A percentile compares a stretch with the other conserved stretches of the same genome.
phyloP scores from a whole-genome alignment of 1,284 basidiomycete genomes.

The Pseudozyma thailandica region DNA sequence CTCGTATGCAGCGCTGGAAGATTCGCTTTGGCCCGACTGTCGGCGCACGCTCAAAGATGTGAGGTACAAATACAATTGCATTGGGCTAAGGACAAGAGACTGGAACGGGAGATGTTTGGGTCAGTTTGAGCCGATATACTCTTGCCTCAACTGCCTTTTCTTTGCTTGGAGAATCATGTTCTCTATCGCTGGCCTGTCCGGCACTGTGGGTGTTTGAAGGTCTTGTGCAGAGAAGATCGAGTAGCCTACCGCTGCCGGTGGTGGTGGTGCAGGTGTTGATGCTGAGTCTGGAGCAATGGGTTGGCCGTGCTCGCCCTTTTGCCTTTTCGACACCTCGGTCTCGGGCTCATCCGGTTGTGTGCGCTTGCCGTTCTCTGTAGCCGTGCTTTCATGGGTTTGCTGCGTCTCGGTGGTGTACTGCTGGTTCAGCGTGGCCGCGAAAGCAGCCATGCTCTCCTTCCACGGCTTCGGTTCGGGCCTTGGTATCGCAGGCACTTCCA shows the following conservation, averaged over 20 bases:
- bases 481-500: constrained; percentile 45
- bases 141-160: constrained; percentile 28
- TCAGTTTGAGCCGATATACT: constrained; percentile 30
- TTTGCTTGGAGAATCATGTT: constrained; percentile 31
- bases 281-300: background rate
- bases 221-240: constrained; percentile 35
- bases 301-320: constrained; percentile 10
- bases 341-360: constrained; percentile 1
- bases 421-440: background rate
- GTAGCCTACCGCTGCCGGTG: constrained; percentile 7
- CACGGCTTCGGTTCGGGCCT: constrained; percentile 51
- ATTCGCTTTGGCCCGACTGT: too few relatives aligned
- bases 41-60: too few relatives aligned
- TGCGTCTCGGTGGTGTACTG: constrained; percentile 12
- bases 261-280: background rate
- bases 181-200: constrained; percentile 32
- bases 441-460: constrained; percentile 26
- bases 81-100: background rate
- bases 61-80: constrained; percentile 1
- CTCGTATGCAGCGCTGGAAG: too few relatives aligned
- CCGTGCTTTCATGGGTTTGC: background rate
- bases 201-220: constrained; percentile 15
- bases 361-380: constrained; percentile 2
- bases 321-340: constrained; percentile 7
- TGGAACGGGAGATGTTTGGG: background rate